Base-by-base conservation (phyloP, 1,284 basidiomycete genomes). In the Ustilago xerochloae region DNA sequence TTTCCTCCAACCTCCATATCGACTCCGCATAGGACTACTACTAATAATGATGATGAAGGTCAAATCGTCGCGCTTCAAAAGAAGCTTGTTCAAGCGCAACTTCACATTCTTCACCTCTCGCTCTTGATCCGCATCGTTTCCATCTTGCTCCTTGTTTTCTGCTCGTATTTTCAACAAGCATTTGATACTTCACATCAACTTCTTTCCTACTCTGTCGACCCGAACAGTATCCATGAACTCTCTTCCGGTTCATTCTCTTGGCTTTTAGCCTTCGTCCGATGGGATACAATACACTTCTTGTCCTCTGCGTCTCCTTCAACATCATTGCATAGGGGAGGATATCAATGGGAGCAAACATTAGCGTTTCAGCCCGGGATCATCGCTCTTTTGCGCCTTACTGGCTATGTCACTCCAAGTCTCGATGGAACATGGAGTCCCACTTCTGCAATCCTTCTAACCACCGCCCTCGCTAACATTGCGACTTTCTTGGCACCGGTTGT, bases 231-330 rank as follows among this genome's bases (percentile, higher is more conserved):
- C 0, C 63, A 52, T 33, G 35, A 41, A 2, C 46, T 68, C 15
- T 59, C 56, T 4, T 33, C 61, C 3, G 64, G 54, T 1, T 24
- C 30, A 20, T 58, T 63, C 30, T 16, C 49, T 3, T 66, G 53
- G 46, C 41, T 73, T 4, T 64, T 72, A 4, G 52, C 82, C 0
- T 81, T 85, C 2, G 85, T 93, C n/a, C 89, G 94, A 68, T 98
- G 96, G 96, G 96, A 98, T 81, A 88, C 88, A 2, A 88, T 97
- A 63, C 91, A 97, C 85, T 97, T 94, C 83, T 29, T 84, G 18
- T 47, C 63, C 13, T 45, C 71, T 16, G 80, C 80, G 2, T 59
- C 61, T 3, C 79, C 71, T 28, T 18, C 53, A 13, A 22, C 16
- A 16, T 6, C 20, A 15, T 32, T 33, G 7, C 60, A 63, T 26